Base-by-base conservation (phyloP, 73 alveolate species). In the Urostyla sp. region DNA sequence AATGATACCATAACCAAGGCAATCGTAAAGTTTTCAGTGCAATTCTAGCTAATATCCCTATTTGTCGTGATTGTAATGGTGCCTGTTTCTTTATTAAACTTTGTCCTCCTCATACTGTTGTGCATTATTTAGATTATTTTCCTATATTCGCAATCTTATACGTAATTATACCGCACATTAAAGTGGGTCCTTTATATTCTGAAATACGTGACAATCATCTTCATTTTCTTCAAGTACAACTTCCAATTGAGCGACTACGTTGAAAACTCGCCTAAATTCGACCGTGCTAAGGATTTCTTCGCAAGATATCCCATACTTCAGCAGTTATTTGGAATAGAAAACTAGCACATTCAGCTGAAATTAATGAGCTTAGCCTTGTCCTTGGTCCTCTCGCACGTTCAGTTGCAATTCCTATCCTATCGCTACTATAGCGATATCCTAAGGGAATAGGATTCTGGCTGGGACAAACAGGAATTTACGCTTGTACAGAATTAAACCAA, bases 1-100 rank as follows among this genome's bases (percentile, higher is more conserved):
- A 15, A 57, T 28, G 79, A 63, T 38, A 5, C 8, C 20, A 11
- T 63, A 18, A 38, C 79, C 7, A 63, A 63, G 28, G 11, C 44
- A 3, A 63, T 63, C 10, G 44, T 63, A 4, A 63, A 63, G 45
- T 38, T 26, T 60, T 63, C 79, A 8, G 24, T 63, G 4, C 44
- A 63, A 8, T 1, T 63, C 6, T 27, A 43, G 46, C 31, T 63
- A 1, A 37, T 63, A 7, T 57, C 79, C 1, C 23, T 63, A 20
- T 63, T 63, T 40, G 58, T 63, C 5, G 79, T 26, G 20, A 43
- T 46, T 43, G 16, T 32, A 21, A 2, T 63, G 10, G 50, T 63
- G 1, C 79, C 79, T 37, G 79, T 63, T 5, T 63, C 79, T 10
- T 45, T 63, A 28, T 60, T 63, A 15, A 63, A 63, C 53, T 35